These are phyloP conservation scores for Pyronema domesticum DNA, from an alignment of 495 filamentous ascomycete species.

Conservation along the genomic window DNA sequence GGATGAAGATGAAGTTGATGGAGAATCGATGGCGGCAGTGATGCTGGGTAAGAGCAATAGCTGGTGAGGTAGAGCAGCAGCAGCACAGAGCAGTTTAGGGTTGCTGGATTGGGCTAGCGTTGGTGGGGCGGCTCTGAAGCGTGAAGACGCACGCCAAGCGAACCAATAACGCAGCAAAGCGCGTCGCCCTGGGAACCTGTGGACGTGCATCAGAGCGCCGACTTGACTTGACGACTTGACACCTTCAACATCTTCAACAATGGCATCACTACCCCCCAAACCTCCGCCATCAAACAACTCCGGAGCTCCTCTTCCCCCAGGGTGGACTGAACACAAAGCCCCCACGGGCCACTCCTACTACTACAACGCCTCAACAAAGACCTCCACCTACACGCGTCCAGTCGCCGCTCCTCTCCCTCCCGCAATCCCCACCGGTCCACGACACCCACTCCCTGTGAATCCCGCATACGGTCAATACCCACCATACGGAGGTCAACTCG, in stretches of 20 bases:
- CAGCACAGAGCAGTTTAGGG: not conserved
- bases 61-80: not conserved
- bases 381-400: slow-evolving; percentile 73
- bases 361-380: slow-evolving; percentile 68
- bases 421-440: slow-evolving; percentile 17
- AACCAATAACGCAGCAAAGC: not conserved
- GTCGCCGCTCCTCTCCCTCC: slow-evolving; percentile 25
- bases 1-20: slow-evolving; percentile 5
- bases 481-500: not conserved
- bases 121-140: not conserved
- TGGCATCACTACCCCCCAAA: slow-evolving; percentile 6
- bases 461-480: slow-evolving; percentile 13
- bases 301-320: slow-evolving; percentile 38
- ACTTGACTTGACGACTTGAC: not conserved
- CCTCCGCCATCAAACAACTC: not conserved
- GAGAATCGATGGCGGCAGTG: slow-evolving; percentile 8
- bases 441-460: slow-evolving; percentile 14
- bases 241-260: not conserved
- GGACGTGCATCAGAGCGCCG: not conserved
- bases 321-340: slow-evolving; percentile 87
- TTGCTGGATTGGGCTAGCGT: not conserved
- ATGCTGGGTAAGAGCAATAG: slow-evolving; percentile 5
- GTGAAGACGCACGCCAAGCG: not conserved
- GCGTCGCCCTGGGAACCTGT: not conserved
- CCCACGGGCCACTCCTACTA: slow-evolving; percentile 78